These are phyloP conservation scores for Phytophthora boehmeriae DNA, from an alignment of 352 stramenopile genomes.

Conservation along the genomic window DNA sequence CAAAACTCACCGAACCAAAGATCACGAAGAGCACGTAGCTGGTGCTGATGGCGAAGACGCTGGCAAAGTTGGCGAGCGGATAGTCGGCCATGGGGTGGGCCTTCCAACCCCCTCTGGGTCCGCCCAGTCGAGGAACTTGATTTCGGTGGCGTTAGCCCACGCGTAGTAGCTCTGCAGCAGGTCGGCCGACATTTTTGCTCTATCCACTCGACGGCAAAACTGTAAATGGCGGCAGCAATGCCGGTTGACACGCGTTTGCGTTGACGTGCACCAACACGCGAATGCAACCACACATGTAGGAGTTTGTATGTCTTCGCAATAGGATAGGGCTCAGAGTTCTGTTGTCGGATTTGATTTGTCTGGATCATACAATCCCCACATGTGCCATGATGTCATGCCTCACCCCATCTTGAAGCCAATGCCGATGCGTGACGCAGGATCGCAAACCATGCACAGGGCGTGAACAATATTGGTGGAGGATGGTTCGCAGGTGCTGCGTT, in stretches of 20 bases:
- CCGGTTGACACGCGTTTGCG: too few species aligned
- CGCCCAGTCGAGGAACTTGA: conserved; percentile 55
- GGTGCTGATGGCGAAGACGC: conserved; percentile 60
- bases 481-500: too few species aligned
- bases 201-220: conserved; percentile 16
- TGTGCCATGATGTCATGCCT: conserved; percentile 28
- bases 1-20: conserved; percentile 51
- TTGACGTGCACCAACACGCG: too few species aligned
- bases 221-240: conserved; percentile 33
- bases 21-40: conserved; percentile 75
- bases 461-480: too few species aligned
- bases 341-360: neutral
- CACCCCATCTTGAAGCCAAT: conserved; percentile 12
- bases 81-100: conserved; percentile 63
- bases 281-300: conserved; percentile 5
- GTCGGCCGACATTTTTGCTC: conserved; percentile 30
- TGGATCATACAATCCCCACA: conserved; percentile 8
- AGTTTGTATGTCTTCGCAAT: conserved; percentile 9
- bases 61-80: conserved; percentile 69
- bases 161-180: conserved; percentile 52
- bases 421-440: conserved; percentile 8
- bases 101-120: conserved; percentile 70
- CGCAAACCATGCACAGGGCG: too few species aligned
- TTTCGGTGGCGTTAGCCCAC: conserved; percentile 61
- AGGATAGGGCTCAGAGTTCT: neutral